These are phyloP conservation scores for Lepiota venenata DNA, from an alignment of 768 basidiomycete species.

Conservation along the genomic window DNA sequence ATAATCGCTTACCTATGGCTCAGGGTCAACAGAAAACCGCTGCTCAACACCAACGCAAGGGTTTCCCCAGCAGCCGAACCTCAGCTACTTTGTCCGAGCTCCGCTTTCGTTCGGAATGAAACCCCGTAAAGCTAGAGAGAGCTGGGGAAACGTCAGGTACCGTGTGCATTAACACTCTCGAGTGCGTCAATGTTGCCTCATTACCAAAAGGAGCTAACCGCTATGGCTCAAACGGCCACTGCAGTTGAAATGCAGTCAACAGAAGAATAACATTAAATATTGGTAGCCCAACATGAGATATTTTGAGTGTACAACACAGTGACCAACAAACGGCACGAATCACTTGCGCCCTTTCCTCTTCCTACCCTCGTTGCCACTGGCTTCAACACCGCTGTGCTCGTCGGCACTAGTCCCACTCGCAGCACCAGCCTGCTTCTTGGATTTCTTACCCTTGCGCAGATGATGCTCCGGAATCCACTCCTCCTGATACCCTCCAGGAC, in stretches of 20 bases:
- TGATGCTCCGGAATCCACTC: constrained; percentile 95
- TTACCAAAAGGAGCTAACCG: not conserved
- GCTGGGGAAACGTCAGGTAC: too few relatives aligned
- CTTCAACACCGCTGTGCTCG: constrained; percentile 63
- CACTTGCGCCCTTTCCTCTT: constrained; percentile 50
- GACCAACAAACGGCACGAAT: not conserved
- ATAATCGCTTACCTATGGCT: too few relatives aligned
- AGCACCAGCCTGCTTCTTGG: constrained; percentile 44
- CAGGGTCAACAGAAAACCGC: too few relatives aligned
- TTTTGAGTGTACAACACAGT: not conserved
- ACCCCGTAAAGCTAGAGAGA: too few relatives aligned
- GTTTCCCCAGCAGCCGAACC: too few relatives aligned
- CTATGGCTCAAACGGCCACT: not conserved
- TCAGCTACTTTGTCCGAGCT: too few relatives aligned
- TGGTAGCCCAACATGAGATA: constrained; percentile 5
- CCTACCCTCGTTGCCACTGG: constrained; percentile 60
- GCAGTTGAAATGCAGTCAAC: not conserved
- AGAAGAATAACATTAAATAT: constrained; percentile 4
- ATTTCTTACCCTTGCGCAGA: constrained; percentile 59
- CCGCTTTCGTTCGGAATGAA: too few relatives aligned
- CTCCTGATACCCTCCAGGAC: constrained; percentile 73
- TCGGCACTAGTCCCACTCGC: constrained; percentile 54
- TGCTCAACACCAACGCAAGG: too few relatives aligned
- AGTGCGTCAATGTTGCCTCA: not conserved
- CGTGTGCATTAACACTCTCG: not conserved